These are phyloP conservation scores for Candida neerlandica DNA, from an alignment of 1,139 yeast genomes.

Conservation along the genomic window DNA sequence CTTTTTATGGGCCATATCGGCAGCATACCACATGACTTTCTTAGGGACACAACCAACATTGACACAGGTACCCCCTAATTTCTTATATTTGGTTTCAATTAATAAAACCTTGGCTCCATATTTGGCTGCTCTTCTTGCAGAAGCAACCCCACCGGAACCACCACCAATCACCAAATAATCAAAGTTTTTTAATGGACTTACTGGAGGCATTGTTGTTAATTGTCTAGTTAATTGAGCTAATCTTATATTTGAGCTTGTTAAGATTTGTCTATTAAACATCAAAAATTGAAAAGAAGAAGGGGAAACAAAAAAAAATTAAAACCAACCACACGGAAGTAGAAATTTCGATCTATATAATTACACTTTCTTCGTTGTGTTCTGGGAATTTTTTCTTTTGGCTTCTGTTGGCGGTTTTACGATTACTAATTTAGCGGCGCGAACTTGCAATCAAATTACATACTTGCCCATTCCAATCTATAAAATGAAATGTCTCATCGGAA, in stretches of 20 bases:
- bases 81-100: slow-evolving; percentile 68
- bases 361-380: neutral
- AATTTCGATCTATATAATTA: neutral
- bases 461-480: too few relatives aligned
- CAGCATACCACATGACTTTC: slow-evolving; percentile 98
- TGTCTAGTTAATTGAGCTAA: slow-evolving; percentile 29
- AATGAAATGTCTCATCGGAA: too few relatives aligned
- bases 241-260: slow-evolving; percentile 15
- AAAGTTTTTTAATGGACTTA: slow-evolving; percentile 53
- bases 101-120: slow-evolving; percentile 88
- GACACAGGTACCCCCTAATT: slow-evolving; percentile 97
- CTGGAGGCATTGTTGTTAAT: slow-evolving; percentile 48
- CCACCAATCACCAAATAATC: slow-evolving; percentile 97
- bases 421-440: neutral
- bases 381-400: neutral
- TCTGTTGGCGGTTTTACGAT: neutral
- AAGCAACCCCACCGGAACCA: slow-evolving; percentile 99
- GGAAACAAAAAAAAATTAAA: neutral
- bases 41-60: slow-evolving; percentile 99
- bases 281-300: slow-evolving; percentile 4
- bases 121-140: slow-evolving; percentile 94
- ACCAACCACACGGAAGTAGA: neutral
- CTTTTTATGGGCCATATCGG: slow-evolving; percentile 78
- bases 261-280: slow-evolving; percentile 13
- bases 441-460: neutral